Conservation (phyloP, 192 early-diverging fungal species). For the Phycomyces blakesleeanus region DNA sequence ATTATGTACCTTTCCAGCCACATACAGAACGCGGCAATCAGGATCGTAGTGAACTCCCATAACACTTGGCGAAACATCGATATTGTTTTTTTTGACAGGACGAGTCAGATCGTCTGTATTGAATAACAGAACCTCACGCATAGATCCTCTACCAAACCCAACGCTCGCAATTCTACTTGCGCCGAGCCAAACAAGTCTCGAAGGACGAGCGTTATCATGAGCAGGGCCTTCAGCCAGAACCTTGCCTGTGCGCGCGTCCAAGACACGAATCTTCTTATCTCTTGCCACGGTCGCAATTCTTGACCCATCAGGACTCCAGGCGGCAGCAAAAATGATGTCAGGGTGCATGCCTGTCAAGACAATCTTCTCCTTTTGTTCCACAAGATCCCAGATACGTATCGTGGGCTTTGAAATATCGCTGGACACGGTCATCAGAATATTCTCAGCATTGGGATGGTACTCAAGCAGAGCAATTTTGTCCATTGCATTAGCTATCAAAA, state of each 20-base stretch:
- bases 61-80: slow-evolving; percentile 76
- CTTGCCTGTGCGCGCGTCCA: slow-evolving; percentile 56
- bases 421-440: slow-evolving; percentile 59
- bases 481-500: slow-evolving; percentile 35
- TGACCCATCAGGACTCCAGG: slow-evolving; percentile 65
- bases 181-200: slow-evolving; percentile 67
- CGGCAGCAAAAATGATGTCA: slow-evolving; percentile 41
- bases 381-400: slow-evolving; percentile 56
- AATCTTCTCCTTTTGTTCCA: slow-evolving; percentile 34
- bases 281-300: slow-evolving; percentile 60
- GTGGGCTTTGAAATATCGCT: slow-evolving; percentile 48
- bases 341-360: slow-evolving; percentile 21
- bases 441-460: slow-evolving; percentile 57
- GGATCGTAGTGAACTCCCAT: slow-evolving; percentile 66
- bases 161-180: slow-evolving; percentile 52
- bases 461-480: slow-evolving; percentile 47
- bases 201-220: slow-evolving; percentile 64
- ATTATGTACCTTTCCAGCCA: slow-evolving; percentile 58
- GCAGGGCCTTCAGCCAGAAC: slow-evolving; percentile 55
- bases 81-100: slow-evolving; percentile 37
- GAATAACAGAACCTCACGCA: slow-evolving; percentile 64
- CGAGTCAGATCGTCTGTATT: slow-evolving; percentile 36
- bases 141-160: slow-evolving; percentile 72
- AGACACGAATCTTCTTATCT: slow-evolving; percentile 67
- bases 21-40: slow-evolving; percentile 65